Evolutionary conservation across 805 yeast species (phyloP).

Genomic region (Metschnikowia borealis): DNA sequence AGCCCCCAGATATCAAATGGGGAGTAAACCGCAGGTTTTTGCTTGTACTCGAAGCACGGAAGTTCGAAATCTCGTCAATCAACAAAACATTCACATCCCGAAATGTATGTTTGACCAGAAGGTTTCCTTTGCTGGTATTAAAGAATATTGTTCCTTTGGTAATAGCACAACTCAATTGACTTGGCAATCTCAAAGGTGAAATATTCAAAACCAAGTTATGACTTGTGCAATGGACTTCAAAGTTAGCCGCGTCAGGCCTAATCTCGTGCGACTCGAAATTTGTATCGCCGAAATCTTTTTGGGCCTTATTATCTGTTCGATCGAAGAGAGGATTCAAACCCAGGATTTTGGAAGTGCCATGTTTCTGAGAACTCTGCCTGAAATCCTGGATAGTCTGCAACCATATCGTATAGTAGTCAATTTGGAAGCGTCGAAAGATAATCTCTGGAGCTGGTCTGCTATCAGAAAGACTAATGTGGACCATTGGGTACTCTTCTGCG

Average conservation of each 20-base stretch:
- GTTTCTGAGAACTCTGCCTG: not conserved
- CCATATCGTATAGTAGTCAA: conserved; percentile 64
- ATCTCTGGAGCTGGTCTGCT: conserved; percentile 37
- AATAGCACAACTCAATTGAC: conserved; percentile 51
- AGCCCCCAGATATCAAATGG: conserved; percentile 10
- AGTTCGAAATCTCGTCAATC: conserved; percentile 53
- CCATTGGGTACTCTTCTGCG: conserved; percentile 20
- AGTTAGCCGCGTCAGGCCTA: not conserved
- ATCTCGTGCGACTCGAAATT: not conserved
- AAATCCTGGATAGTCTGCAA: conserved; percentile 21
- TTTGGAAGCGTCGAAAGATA: conserved; percentile 42
- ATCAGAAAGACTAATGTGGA: conserved; percentile 19
- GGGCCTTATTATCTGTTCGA: not conserved
- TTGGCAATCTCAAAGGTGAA: conserved; percentile 54
- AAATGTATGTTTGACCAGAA: conserved; percentile 42
- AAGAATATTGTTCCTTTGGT: conserved; percentile 54
- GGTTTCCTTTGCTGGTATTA: conserved; percentile 28
- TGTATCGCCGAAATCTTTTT: not conserved
- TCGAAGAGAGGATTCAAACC: not conserved
- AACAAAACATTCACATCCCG: conserved; percentile 50
- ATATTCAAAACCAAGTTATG: conserved; percentile 59
- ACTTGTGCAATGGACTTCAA: conserved; percentile 33
- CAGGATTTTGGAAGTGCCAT: not conserved
- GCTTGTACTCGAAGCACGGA: conserved; percentile 8
- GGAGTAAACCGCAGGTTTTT: conserved; percentile 20